Conservation (phyloP, 2,329 filamentous ascomycete genomes). For the Alternaria ethzedia region DNA sequence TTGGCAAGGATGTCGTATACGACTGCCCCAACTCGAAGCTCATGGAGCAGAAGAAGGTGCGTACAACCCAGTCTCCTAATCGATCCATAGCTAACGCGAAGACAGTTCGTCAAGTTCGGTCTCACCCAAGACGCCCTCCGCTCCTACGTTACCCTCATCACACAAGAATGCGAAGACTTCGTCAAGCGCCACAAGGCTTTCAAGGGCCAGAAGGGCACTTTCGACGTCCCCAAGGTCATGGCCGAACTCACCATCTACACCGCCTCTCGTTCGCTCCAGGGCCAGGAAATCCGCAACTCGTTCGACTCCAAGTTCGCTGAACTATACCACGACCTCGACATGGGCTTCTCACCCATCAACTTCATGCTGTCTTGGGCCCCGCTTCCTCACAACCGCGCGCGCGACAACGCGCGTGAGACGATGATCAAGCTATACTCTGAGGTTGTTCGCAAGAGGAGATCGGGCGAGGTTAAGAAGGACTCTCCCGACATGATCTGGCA, state of each 20-base stretch:
- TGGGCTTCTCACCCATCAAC: constrained; percentile 88
- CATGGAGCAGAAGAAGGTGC: constrained; percentile 95
- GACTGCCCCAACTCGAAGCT: constrained; percentile 90
- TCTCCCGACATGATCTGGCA: constrained; percentile 85
- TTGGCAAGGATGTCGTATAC: constrained; percentile 86
- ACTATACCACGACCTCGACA: constrained; percentile 87
- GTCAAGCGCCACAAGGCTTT: constrained; percentile 71
- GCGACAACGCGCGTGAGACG: constrained; percentile 79
- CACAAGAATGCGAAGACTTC: constrained; percentile 75
- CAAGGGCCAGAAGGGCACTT: constrained; percentile 70
- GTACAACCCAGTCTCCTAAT: constrained; percentile 8
- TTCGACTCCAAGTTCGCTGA: constrained; percentile 82
- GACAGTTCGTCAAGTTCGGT: constrained; percentile 79
- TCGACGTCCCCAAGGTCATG: constrained; percentile 77
- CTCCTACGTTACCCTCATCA: constrained; percentile 80
- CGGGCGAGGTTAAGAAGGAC: constrained; percentile 56
- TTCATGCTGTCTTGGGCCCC: constrained; percentile 90
- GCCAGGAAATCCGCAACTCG: constrained; percentile 78
- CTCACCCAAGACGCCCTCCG: constrained; percentile 77
- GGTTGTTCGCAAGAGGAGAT: constrained; percentile 76
- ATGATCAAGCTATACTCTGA: constrained; percentile 84
- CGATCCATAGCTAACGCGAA: constrained; percentile 8
- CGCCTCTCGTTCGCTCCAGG: constrained; percentile 83
- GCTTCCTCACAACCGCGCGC: constrained; percentile 83
- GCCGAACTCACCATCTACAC: constrained; percentile 90